These are phyloP conservation scores for Ganoderma lucidum DNA, from an alignment of 1,284 basidiomycete species.

Conservation along the genomic window DNA sequence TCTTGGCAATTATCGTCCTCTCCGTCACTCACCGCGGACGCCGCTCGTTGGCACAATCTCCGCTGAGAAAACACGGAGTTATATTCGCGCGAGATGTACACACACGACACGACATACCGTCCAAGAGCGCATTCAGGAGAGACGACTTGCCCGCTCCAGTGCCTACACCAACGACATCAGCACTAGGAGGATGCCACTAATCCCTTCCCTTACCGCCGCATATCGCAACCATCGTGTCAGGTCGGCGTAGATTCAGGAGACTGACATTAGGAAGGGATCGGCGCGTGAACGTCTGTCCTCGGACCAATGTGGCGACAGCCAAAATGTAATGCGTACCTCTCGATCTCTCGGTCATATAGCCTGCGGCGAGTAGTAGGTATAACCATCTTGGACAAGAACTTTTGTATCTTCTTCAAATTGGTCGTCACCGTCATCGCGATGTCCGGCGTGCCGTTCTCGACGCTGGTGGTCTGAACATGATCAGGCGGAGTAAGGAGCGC, in stretches of 20 bases:
- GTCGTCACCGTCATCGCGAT: not conserved
- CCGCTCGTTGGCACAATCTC: not conserved
- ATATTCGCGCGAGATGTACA: not conserved
- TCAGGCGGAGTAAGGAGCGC: not conserved
- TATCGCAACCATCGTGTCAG: not conserved
- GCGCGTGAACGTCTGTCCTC: not conserved
- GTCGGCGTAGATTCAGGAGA: not conserved
- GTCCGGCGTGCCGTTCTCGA: not conserved
- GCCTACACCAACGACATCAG: not conserved
- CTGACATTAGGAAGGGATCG: not conserved
- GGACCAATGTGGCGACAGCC: not conserved
- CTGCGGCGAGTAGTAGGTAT: not conserved
- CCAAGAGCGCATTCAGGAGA: not conserved
- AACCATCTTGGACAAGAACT: not conserved
- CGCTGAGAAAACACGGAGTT: not conserved
- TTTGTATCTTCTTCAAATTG: not conserved
- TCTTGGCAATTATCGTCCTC: not conserved
- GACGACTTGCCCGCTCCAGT: not conserved
- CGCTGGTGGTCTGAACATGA: not conserved
- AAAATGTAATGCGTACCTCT: not conserved
- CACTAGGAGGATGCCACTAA: not conserved
- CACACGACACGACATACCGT: not conserved
- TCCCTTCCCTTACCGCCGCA: not conserved
- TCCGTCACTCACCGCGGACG: not conserved
- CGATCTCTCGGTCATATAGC: not conserved